Base-by-base conservation (phyloP, 2,329 filamentous ascomycete species). In the Pyrenochaeta sp. region DNA sequence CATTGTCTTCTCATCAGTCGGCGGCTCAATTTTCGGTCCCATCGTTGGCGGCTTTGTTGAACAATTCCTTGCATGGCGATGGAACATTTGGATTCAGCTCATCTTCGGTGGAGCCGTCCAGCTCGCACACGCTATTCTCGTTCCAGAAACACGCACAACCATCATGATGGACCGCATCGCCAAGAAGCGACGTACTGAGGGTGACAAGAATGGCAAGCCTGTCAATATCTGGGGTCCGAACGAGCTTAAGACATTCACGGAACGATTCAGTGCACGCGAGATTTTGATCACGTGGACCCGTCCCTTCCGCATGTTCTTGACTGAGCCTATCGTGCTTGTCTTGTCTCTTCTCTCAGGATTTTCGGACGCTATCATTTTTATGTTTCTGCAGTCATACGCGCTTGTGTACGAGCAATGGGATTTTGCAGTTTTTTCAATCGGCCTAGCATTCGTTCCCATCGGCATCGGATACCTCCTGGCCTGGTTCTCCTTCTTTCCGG, bases 41-140 rank as follows among this genome's bases (percentile, higher is more conserved):
- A 89, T 93, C 43, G 83, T 92, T n/a, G 91, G 91, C 64, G 91
- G 90, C 0, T 93, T 93, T 69, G 86, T 89, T 19, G 86, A 93
- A 73, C 76, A 85, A 32, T 87, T 86, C 64, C 81, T 91, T 0
- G 82, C 87, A 1, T 95, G 91, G 91, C 84, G 85, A 64, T 93
- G 90, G 90, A 87, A 84, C 53, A 93, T 94, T 73, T 95, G 92
- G 91, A 90, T 94, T 58, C 91, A 93, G 76, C 85, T 95, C 62
- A 92, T 94, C 68, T 90, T 95, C 56, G 91, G 92, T 25, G 89
- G 79, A 8, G 83, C 86, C 34, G 86, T 92, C 2, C 91, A 94
- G 72, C 45, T 86, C 4, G 71, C 90, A 5, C 91, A 93, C 72
- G 80, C 90, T 49, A 71, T 90, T 56, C 80, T 88, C 2, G 91